These are phyloP conservation scores for Aspergillus vadensis DNA, from an alignment of 2,329 filamentous ascomycete genomes.

Conservation along the genomic window DNA sequence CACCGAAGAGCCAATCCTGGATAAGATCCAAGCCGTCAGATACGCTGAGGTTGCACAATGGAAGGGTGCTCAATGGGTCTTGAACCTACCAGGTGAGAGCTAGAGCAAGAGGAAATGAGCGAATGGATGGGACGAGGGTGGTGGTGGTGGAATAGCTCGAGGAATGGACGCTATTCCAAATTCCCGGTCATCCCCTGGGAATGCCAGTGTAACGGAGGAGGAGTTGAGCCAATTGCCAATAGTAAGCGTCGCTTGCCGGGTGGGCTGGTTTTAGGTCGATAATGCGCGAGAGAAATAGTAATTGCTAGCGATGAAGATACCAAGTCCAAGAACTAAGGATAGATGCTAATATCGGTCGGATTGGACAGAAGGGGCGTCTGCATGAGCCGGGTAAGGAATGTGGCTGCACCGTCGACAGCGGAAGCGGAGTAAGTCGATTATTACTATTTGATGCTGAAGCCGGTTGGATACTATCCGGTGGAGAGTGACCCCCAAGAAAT, in stretches of 20 bases:
- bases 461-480: slow-evolving; percentile 8
- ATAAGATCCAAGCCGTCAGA: slow-evolving; percentile 1
- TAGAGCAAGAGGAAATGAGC: not conserved
- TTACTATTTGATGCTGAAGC: slow-evolving; percentile 2
- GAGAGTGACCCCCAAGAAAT: slow-evolving; percentile 6
- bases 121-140: not conserved
- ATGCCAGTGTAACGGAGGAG: not conserved
- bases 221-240: slow-evolving; percentile 12
- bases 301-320: not conserved
- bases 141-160: not conserved
- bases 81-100: slow-evolving; percentile 1
- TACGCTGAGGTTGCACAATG: not conserved
- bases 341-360: slow-evolving; percentile 12
- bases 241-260: slow-evolving; percentile 16
- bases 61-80: not conserved
- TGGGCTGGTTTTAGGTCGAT: slow-evolving; percentile 8
- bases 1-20: not conserved
- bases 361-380: slow-evolving; percentile 16
- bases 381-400: slow-evolving; percentile 20
- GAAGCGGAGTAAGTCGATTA: slow-evolving; percentile 12
- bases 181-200: slow-evolving; percentile 3
- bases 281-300: slow-evolving; percentile 10
- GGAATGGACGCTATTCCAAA: not conserved
- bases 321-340: not conserved
- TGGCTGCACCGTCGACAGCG: slow-evolving; percentile 21